These are phyloP conservation scores for Hippophae tibetana DNA, from an alignment of 306 rosid species.

Conservation along the genomic window DNA sequence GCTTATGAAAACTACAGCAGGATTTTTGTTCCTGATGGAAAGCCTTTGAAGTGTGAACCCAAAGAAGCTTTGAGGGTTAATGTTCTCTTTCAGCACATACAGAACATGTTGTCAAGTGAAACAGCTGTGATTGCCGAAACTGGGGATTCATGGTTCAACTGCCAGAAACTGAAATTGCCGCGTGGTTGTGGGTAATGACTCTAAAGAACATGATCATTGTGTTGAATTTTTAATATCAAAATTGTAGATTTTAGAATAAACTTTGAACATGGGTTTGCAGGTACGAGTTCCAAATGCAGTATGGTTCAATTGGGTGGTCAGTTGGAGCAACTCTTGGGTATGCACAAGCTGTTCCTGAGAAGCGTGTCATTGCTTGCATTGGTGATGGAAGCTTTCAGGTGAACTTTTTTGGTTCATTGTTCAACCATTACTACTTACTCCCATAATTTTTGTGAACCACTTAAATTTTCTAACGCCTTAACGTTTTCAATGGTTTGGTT, in stretches of 20 bases:
- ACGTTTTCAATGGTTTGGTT: neutral
- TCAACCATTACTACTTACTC: neutral
- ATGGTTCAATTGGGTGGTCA: slow-evolving; percentile 49
- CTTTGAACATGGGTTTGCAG: slow-evolving; percentile 29
- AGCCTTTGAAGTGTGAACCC: slow-evolving; percentile 23
- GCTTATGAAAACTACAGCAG: slow-evolving; percentile 34
- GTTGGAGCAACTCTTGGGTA: slow-evolving; percentile 47
- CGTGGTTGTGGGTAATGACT: slow-evolving; percentile 35
- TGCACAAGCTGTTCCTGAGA: slow-evolving; percentile 33
- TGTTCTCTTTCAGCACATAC: slow-evolving; percentile 33
- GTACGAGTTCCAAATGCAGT: slow-evolving; percentile 48
- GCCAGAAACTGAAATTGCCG: slow-evolving; percentile 34
- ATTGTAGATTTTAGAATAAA: slow-evolving; percentile 2
- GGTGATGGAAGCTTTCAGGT: slow-evolving; percentile 52
- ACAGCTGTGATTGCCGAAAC: slow-evolving; percentile 38
- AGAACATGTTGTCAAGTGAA: slow-evolving; percentile 33
- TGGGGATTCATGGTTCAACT: slow-evolving; percentile 47
- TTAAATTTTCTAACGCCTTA: neutral
- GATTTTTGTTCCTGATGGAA: slow-evolving; percentile 29
- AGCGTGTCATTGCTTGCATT: slow-evolving; percentile 45
- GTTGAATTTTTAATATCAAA: neutral
- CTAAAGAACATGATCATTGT: neutral
- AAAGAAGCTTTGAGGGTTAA: slow-evolving; percentile 38
- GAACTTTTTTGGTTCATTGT: neutral
- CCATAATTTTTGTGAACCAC: neutral